A percentile compares a stretch with the other conserved stretches of the same genome.
Conservation (phyloP, 495 filamentous ascomycete species). For the Mytilinidion resinicola region DNA sequence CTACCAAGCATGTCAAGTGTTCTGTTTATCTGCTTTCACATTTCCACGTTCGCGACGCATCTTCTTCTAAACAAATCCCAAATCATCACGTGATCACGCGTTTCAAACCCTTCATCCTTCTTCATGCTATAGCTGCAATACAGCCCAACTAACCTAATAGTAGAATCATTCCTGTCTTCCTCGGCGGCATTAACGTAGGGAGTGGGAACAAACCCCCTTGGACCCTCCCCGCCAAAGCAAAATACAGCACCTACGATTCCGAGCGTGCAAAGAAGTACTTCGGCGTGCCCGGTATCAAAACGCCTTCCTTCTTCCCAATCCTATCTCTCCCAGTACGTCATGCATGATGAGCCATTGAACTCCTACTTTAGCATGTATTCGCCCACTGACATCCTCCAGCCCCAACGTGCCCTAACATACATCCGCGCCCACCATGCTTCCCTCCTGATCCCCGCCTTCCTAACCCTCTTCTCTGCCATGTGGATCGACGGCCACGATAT, state of each 20-base stretch:
- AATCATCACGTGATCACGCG: too few species aligned
- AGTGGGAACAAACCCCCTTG: conserved; percentile 71
- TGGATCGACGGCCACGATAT: conserved; percentile 45
- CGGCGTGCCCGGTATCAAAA: conserved; percentile 39
- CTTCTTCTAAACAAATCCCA: too few species aligned
- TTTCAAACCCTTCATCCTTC: too few species aligned
- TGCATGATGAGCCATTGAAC: not conserved
- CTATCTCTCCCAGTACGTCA: conserved; percentile 41
- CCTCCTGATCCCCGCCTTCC: conserved; percentile 41
- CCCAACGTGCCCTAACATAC: conserved; percentile 58
- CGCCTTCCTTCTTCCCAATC: conserved; percentile 50
- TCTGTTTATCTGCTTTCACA: too few species aligned
- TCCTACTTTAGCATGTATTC: not conserved
- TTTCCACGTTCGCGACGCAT: too few species aligned
- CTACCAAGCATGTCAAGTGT: too few species aligned
- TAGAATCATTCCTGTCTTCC: conserved; percentile 62
- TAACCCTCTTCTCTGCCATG: conserved; percentile 42
- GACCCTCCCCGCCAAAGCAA: conserved; percentile 59
- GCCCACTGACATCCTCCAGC: conserved; percentile 31
- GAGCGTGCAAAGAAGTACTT: conserved; percentile 51
- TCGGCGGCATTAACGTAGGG: conserved; percentile 64
- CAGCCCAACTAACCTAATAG: not conserved
- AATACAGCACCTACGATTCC: conserved; percentile 49
- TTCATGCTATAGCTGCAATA: too few species aligned
- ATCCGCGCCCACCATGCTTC: conserved; percentile 45